Base-by-base conservation (phyloP, 192 early-diverging fungal genomes). In the Podila clonocystis region DNA sequence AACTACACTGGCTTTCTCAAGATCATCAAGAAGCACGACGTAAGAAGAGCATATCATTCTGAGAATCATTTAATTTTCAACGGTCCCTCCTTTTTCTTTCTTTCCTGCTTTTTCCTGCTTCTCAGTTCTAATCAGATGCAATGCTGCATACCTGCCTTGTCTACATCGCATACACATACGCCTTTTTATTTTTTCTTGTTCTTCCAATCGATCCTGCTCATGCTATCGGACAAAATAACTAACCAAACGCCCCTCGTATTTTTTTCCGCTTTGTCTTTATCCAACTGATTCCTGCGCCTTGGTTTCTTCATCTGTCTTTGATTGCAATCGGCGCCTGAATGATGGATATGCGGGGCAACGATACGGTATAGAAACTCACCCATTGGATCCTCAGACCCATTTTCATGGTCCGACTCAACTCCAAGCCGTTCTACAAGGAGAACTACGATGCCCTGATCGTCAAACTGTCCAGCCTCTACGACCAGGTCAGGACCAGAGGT, bases 21-120 rank as follows among this genome's bases (percentile, higher is more conserved):
- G 88, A 98, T 98, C 75, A 92, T 99, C 80, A 99, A 99, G 79
- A 99, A 99, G 85, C 98, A 99, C 86, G 98, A 99, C 74, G 89
- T 88, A 86, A 86, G 86, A 9, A 9, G 19, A 55, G 9, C 52
- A 36, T 9, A 9, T 11, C 34, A 36, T 6, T 36, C 7, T 8
- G 1, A 55, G 33, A 26, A 55, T 55, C 8, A 12, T n/a, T 55
- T 55, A n/a, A 24, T 55, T 24, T 24, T 7, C 6, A 55, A 24
- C 52, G 20, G 24, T 55, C 24, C 11, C 24, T 55, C 24, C 24
- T 55, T 55, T 55, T 22, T 55, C 26, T 24, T 52, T 22, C 22
- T 22, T 55, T 55, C 9, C 34, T 36, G 34, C 1, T 55, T 11
- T 22, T 55, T 55, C 17, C 6, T 52, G 8, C 12, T 55, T 55